A percentile compares a stretch with the other conserved stretches of the same genome.
Evolutionary conservation across 2,329 filamentous ascomycete species (phyloP).

Genomic region (Penicillium capsulatum): DNA sequence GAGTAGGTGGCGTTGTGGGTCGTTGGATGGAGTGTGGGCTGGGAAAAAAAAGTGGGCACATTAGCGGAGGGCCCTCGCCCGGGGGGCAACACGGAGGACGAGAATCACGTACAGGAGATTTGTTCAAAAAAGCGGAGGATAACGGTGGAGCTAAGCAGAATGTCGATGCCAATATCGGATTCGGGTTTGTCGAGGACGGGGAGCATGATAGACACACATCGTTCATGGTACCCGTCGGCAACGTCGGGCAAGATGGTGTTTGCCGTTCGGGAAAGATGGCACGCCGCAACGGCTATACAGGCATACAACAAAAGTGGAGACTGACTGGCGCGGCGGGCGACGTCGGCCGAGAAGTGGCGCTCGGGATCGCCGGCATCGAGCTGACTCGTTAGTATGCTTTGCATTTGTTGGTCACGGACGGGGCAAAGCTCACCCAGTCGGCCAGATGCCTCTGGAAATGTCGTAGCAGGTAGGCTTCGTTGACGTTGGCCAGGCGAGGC

Average conservation of each 20-base stretch:
- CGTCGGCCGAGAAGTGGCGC: constrained; percentile 30
- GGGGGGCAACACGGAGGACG: too few species aligned
- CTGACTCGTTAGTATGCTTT: constrained; percentile 18
- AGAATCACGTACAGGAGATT: constrained; percentile 29
- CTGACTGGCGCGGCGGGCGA: constrained; percentile 29
- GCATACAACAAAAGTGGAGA: constrained; percentile 32
- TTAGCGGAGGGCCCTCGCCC: constrained; percentile 1
- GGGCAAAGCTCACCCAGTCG: constrained; percentile 25
- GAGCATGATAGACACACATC: constrained; percentile 34
- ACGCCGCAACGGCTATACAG: constrained; percentile 33
- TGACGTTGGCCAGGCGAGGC: constrained; percentile 27
- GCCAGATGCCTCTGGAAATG: constrained; percentile 33
- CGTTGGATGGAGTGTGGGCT: constrained; percentile 33
- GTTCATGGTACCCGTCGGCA: constrained; percentile 34
- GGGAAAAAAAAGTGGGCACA: neutral
- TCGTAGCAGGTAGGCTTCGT: constrained; percentile 33
- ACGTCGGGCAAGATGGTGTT: constrained; percentile 26
- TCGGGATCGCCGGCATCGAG: constrained; percentile 33
- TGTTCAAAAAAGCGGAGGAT: constrained; percentile 37
- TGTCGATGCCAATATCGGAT: constrained; percentile 30
- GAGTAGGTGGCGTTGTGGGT: constrained; percentile 33
- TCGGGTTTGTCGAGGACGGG: constrained; percentile 31
- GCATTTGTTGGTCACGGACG: neutral
- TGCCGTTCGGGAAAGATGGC: constrained; percentile 32
- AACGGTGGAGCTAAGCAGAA: constrained; percentile 33